Evolutionary conservation across 352 stramenopile genomes (phyloP).

Genomic region (Phytophthora citricola): DNA sequence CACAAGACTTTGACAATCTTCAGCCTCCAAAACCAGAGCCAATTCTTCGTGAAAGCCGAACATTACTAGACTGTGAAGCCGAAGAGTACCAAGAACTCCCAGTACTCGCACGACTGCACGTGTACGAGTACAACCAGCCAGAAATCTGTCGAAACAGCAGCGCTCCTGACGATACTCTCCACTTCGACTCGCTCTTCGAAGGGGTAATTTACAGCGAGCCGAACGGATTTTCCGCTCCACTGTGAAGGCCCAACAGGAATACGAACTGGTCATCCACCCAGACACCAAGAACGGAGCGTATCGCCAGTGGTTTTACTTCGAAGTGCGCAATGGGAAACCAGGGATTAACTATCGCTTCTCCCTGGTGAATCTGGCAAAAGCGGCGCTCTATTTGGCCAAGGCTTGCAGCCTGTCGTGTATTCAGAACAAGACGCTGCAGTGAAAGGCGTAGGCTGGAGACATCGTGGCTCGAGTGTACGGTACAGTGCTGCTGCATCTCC

Average conservation of each 20-base stretch:
- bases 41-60: constrained; percentile 52
- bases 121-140: constrained; percentile 83
- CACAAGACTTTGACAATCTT: constrained; percentile 6
- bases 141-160: constrained; percentile 42
- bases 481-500: constrained; percentile 61
- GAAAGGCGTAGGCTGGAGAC: constrained; percentile 62
- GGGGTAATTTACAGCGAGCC: constrained; percentile 69
- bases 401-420: constrained; percentile 85
- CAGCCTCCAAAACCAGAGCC: constrained; percentile 40
- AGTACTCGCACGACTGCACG: constrained; percentile 41
- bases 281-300: constrained; percentile 87
- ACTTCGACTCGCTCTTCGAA: constrained; percentile 84
- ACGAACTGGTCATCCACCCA: constrained; percentile 75
- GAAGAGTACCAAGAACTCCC: constrained; percentile 40
- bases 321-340: constrained; percentile 64
- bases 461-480: constrained; percentile 63
- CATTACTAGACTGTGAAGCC: constrained; percentile 44
- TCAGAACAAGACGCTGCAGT: constrained; percentile 57
- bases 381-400: constrained; percentile 80
- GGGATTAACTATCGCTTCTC: constrained; percentile 73
- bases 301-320: constrained; percentile 93
- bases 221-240: constrained; percentile 60
- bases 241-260: constrained; percentile 52
- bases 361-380: constrained; percentile 83
- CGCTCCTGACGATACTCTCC: constrained; percentile 57